Evolutionary conservation across 2,329 filamentous ascomycete species (phyloP), one percentile per base, ranked within the genome.

Genomic region (Metarhizium rileyi): DNA sequence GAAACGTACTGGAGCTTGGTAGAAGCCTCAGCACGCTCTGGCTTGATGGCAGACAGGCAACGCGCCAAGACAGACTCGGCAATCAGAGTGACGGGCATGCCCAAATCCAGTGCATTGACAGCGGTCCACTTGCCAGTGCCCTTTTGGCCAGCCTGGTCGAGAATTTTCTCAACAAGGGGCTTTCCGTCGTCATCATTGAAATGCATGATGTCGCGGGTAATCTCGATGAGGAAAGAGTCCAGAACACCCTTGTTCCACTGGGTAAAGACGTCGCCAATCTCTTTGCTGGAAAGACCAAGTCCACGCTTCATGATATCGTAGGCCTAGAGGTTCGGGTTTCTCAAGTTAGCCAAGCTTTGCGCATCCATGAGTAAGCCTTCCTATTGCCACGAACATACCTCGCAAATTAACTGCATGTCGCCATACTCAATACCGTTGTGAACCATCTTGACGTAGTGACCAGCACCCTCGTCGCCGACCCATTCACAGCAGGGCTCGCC

Each of bases 381-480:
- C n/a, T 38, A 3, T 16, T 10, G 3, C 22, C 22, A 48, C 16
- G 20, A 25, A 51, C 81, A 63, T 75, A 95, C 91, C 84, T 98
- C 93, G 74, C 86, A 94, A 70, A 98, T 98, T 66, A 98, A 81
- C 80, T 98, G 93, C 93, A 98, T 98, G 77, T 98, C 93, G 83
- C 93, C 93, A 71, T 98, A 98, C 78, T 98, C 93, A 64, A 98
- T 98, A 81, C 93, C 93, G 76, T 98, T 98, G 86, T 98, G 93
- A 57, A 98, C 93, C 93, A 98, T 98, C 87, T 98, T 98, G 79
- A 98, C 91, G 80, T 96, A 98, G 84, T 98, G 93, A 63, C 93
- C 93, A 75, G 93, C 88, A 83, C 93, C 93, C 73, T 97, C 90
- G 75, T 97, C 93, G 77, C 93, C 93, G 64, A 98, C 93, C 93